Evolutionary conservation across 2,329 filamentous ascomycete species (phyloP).

Genomic region (Aspergillus alliaceus): DNA sequence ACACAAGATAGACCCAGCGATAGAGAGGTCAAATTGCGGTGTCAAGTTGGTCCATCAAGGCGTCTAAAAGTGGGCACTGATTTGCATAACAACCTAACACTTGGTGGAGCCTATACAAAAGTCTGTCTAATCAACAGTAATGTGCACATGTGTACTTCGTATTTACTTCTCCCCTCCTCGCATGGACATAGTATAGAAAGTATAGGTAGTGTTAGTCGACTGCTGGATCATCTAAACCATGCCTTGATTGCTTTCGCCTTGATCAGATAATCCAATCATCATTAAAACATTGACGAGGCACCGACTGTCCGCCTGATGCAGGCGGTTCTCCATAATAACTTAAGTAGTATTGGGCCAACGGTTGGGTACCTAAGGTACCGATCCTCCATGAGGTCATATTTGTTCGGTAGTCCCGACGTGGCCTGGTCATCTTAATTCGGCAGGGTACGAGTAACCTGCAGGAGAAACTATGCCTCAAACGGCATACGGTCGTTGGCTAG

Average conservation of each 20-base stretch:
- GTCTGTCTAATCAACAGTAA: no score
- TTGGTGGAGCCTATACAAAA: background rate
- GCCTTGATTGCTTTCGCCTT: background rate
- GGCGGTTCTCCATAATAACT: background rate
- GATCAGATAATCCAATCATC: background rate
- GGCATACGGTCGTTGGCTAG: background rate
- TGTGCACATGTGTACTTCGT: background rate
- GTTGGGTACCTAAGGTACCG: constrained; percentile 8
- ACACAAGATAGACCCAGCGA: background rate
- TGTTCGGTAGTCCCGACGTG: background rate
- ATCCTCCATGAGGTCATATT: background rate
- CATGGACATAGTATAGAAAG: background rate
- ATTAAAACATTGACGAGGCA: background rate
- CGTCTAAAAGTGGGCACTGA: background rate
- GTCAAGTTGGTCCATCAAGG: background rate
- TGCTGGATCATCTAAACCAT: background rate
- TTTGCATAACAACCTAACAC: background rate
- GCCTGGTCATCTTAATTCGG: constrained; percentile 2
- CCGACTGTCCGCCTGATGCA: constrained; percentile 1
- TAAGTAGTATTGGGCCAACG: constrained; percentile 5
- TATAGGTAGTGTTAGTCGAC: background rate
- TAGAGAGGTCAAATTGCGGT: constrained; percentile 1
- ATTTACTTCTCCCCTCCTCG: background rate
- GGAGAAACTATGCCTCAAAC: background rate
- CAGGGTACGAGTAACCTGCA: background rate